Evolutionary conservation across 768 basidiomycete species (phyloP), one percentile per base, ranked within the genome.

Genomic region (Calocybe gangraenosa): DNA sequence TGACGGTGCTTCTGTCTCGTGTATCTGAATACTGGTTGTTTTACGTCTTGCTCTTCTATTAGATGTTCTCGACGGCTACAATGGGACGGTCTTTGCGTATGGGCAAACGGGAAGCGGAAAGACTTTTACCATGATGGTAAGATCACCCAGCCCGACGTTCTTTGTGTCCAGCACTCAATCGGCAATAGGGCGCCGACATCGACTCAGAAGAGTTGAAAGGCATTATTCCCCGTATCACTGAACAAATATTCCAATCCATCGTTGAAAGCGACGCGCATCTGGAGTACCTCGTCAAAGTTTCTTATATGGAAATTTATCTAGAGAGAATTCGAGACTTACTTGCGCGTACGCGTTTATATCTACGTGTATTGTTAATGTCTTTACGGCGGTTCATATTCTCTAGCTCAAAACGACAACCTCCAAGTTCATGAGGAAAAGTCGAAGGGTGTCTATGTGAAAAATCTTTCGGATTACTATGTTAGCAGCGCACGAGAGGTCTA

Each of bases 231-330:
- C 86, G 96, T 44, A 97, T 99, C 52, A 95, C 95, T 3, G 94
- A 99, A 64, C 96, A 99, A 65, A 96, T 99, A 61, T 99, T 99
- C 66, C 89, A 93, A 52, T 92, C 92, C 40, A 99, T 99, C 61
- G 85, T 96, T 47, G 84, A 92, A 59, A 95, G 93, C 44, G 95
- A 97, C 55, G 79, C 89, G 28, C 91, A 92, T 64, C 71, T 99
- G 47, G 96, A 99, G 66, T 99, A 99, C 65, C 82, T 97, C 53
- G 96, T 99, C 64, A 99, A 99, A 69, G 96, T 97, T 41, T 96
- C 92, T 28, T 99, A 98, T 66, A 97, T 99, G 95, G 96, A 99
- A 70, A 98, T 99, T 48, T 99, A 99, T 66, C 76, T 98, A 49
- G 96, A 99, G 67, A 82, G 86, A 51, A 92, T 99, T 54, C 79